A percentile compares a stretch with the other conserved stretches of the same genome.
Conservation (phyloP, 345 rosid genomes). For the Arabidopsis arenosa region DNA sequence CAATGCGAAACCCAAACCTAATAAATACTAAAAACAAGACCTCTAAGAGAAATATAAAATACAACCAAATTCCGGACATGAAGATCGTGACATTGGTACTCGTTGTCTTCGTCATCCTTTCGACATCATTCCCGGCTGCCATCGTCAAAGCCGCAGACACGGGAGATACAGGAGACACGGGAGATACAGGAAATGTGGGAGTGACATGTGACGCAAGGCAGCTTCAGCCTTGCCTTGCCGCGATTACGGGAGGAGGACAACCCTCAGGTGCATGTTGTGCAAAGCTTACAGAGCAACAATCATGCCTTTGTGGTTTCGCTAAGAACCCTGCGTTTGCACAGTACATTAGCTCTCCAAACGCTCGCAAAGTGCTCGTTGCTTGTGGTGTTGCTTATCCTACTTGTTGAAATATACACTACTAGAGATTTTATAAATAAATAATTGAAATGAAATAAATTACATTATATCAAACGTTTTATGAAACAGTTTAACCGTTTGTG, state of each 20-base stretch:
- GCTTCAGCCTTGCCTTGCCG: constrained; percentile 61
- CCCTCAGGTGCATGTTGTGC: constrained; percentile 63
- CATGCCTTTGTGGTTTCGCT: constrained; percentile 71
- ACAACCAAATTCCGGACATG: constrained; percentile 26
- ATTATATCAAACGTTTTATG: constrained; percentile 3
- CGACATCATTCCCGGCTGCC: constrained; percentile 29
- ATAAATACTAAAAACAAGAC: constrained; percentile 33
- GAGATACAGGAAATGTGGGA: constrained; percentile 32
- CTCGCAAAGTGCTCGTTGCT: constrained; percentile 44
- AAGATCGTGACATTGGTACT: constrained; percentile 28
- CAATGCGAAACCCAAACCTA: constrained; percentile 1
- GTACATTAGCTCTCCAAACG: constrained; percentile 56
- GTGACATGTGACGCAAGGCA: constrained; percentile 56
- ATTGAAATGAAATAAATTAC: constrained; percentile 23
- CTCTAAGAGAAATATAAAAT: constrained; percentile 2
- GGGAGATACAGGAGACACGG: constrained; percentile 3
- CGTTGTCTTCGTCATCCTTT: constrained; percentile 17
- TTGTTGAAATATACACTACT: constrained; percentile 45
- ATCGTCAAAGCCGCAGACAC: constrained; percentile 8
- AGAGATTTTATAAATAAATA: constrained; percentile 17
- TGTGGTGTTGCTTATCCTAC: constrained; percentile 62
- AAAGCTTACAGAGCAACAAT: constrained; percentile 60
- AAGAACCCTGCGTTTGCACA: constrained; percentile 54
- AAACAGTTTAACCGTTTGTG: constrained; percentile 18
- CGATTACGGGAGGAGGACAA: constrained; percentile 44